These are phyloP conservation scores for Aegilops speltoides DNA, from an alignment of 176 grass and related monocot genomes.

Conservation along the genomic window DNA sequence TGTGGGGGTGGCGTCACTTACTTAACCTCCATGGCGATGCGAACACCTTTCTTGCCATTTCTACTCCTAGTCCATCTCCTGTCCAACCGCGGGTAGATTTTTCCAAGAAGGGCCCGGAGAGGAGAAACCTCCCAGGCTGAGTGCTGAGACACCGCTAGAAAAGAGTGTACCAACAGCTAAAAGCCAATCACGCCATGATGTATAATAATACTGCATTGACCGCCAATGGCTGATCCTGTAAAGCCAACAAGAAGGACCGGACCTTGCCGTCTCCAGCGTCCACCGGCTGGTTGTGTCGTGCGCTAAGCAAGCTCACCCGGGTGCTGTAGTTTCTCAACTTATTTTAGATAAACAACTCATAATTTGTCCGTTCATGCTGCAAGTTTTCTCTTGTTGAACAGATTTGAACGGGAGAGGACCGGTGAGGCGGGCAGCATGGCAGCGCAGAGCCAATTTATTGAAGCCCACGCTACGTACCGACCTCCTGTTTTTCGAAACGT, in stretches of 20 bases:
- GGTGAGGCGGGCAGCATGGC: constrained; percentile 18
- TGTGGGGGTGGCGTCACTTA: not conserved
- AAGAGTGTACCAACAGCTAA: not conserved
- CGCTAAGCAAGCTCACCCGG: not conserved
- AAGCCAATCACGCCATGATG: not conserved
- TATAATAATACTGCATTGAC: not conserved
- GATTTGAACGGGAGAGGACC: not conserved
- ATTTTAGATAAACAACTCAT: too few relatives aligned
- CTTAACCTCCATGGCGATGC: not conserved
- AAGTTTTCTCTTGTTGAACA: not conserved
- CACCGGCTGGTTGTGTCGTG: not conserved
- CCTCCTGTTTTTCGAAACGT: constrained; percentile 19
- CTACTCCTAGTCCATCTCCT: not conserved
- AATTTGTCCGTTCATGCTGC: not conserved
- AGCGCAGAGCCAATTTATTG: constrained; percentile 30
- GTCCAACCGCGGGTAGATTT: not conserved
- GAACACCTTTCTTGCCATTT: not conserved
- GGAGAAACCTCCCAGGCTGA: not conserved
- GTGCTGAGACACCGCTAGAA: not conserved
- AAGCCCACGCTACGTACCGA: constrained; percentile 14
- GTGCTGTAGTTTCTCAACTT: too few relatives aligned
- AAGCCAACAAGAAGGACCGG: not conserved
- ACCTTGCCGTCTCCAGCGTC: not conserved
- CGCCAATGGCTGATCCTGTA: not conserved
- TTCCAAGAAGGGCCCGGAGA: not conserved